Evolutionary conservation across 169 alveolate species (phyloP), one percentile per base, ranked within the genome.

Genomic region (Hammondia hammondi): DNA sequence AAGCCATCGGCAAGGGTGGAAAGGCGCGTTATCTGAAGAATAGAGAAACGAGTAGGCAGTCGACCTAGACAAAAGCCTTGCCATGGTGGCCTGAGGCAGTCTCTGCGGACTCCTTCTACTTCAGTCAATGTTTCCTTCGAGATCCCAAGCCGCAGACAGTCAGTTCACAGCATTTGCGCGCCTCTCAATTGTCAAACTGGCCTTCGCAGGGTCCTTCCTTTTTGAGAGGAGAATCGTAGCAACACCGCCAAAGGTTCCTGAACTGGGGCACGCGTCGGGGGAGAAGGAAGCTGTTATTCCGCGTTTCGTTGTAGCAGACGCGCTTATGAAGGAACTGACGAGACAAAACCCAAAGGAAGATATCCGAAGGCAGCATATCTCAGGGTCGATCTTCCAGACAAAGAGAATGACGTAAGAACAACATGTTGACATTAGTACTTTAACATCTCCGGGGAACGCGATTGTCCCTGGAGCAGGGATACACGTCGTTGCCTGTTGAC

Each of bases 61-160:
- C 61, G 43, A 45, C n/a, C 98, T 97, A 3, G 52, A 88, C 32
- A 96, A 96, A 73, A 95, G 96, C 39, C 96, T 96, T 48, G 98
- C 96, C 91, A 91, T 95, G 39, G 56, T 48, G 35, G 82, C 96
- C 46, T 92, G 94, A 85, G 46, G 70, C 37, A 96, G 95, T 37
- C 94, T 97, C 73, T 27, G 52, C 39, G 77, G 96, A 45, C 96
- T 4, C 82, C 12, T 27, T 92, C 71, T 96, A 14, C 61, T 52
- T 52, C 61, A 52, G 61, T 14, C 24, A 52, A 3, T 10, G 61
- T 52, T 52, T 14, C 19, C 19, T 52, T 52, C 61, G 61, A 14
- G 61, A 52, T 3, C 19, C 61, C 61, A 52, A 7, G 19, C 61
- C 19, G 10, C 19, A 7, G 24, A 52, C 19, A 52, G 19, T 1